Evolutionary conservation across 805 yeast species (phyloP), one percentile per base, ranked within the genome.

Genomic region (Wickerhamomyces queroliae): DNA sequence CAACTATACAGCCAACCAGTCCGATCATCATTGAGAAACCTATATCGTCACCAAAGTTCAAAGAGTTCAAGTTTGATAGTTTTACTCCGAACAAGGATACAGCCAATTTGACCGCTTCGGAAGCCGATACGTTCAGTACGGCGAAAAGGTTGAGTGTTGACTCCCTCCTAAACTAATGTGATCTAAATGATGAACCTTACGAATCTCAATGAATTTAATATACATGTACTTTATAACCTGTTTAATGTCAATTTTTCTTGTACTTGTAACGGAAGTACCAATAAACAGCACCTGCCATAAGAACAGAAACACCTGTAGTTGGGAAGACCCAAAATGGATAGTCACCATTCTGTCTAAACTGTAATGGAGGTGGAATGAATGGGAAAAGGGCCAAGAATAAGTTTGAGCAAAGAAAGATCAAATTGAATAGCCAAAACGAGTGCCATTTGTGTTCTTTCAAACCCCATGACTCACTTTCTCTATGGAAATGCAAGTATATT

Each of bases 241-340:
- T 23, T 23, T 8, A 23, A 23, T 23, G 25, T 11, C 8, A 23
- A 11, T 8, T 23, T 23, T 23, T 23, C 10, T 23, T 20, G 17
- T 28, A 27, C 7, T 32, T 35, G n/a, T 39, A 27, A 21, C 46
- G 40, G 18, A 45, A 42, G 18, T 31, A 24, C 71, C 72, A 67
- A 41, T 66, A 67, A 1, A 64, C 45, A 0, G 58, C 74, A 6
- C 82, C 81, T 12, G 62, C 31, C 0, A 58, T 38, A 27, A 75
- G 49, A 5, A 72, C 72, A 3, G 68, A 55, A 2, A 75, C 59
- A 0, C 82, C 79, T 13, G 77, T 71, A 6, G 69, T 62, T 0
- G 82, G 81, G 49, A 75, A 74, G n/a, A 76, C 69, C 66, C 71
- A 78, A 48, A 72, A 78, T 2, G 83, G 80, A 38, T 75, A 65